Evolutionary conservation across 768 basidiomycete genomes (phyloP).

Genomic region (Boletus vinaceobasis): DNA sequence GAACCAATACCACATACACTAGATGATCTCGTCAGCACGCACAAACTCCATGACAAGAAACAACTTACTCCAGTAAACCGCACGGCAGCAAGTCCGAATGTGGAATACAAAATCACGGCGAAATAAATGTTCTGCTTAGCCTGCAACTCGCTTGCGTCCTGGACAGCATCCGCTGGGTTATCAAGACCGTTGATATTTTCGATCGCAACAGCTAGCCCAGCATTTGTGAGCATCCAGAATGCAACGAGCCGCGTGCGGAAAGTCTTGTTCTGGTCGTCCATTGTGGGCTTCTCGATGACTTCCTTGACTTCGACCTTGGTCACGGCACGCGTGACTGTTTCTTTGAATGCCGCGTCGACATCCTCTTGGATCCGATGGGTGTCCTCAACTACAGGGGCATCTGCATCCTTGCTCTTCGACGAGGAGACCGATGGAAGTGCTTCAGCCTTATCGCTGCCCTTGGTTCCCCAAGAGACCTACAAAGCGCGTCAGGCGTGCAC

Average conservation of each 20-base stretch:
- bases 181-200: slow-evolving; percentile 69
- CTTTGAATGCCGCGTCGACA: slow-evolving; percentile 87
- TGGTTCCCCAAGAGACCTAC: slow-evolving; percentile 91
- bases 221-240: slow-evolving; percentile 77
- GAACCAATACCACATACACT: slow-evolving; percentile 84
- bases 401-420: slow-evolving; percentile 72
- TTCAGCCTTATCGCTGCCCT: slow-evolving; percentile 93
- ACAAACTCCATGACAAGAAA: neutral
- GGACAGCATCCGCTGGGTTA: slow-evolving; percentile 33
- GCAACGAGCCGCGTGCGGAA: slow-evolving; percentile 88
- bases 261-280: slow-evolving; percentile 89
- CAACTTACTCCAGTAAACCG: slow-evolving; percentile 72
- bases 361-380: slow-evolving; percentile 80
- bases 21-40: slow-evolving; percentile 2
- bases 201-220: slow-evolving; percentile 67
- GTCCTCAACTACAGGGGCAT: slow-evolving; percentile 81
- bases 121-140: slow-evolving; percentile 65
- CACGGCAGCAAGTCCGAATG: slow-evolving; percentile 66
- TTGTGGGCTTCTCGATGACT: slow-evolving; percentile 68
- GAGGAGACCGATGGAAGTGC: slow-evolving; percentile 87
- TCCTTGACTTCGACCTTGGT: slow-evolving; percentile 70
- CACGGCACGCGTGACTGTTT: slow-evolving; percentile 84
- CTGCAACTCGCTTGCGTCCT: slow-evolving; percentile 41
- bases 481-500: neutral
- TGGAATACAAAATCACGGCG: slow-evolving; percentile 74